Percentiles rank a stretch among this genome's conserved stretches.
phyloP scores from a whole-genome alignment of 768 basidiomycete species.

The Xerocomellus intermedius region DNA sequence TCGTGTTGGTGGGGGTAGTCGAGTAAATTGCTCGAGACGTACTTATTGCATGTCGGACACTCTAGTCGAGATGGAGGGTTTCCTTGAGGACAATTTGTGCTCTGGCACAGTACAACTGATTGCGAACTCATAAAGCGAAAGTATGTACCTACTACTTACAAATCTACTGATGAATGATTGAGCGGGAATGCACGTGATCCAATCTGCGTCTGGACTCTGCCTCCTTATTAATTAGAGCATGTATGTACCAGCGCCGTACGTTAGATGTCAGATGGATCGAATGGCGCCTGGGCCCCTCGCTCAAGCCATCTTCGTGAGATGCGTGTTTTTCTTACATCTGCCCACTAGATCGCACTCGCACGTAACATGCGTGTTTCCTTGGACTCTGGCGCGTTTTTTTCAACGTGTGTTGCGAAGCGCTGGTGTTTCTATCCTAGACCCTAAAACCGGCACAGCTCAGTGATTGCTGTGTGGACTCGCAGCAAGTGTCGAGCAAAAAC shows the following conservation, averaged over 20 bases:
- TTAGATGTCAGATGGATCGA: not conserved
- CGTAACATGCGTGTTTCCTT: slow-evolving; percentile 24
- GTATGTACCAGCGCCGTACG: too few species aligned
- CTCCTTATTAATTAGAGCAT: too few species aligned
- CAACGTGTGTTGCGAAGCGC: slow-evolving; percentile 16
- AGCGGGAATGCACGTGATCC: slow-evolving; percentile 21
- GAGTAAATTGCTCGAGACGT: slow-evolving; percentile 21
- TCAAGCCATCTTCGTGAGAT: too few species aligned
- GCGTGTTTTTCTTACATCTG: not conserved
- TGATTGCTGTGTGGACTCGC: not conserved
- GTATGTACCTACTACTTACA: too few species aligned
- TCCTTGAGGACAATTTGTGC: slow-evolving; percentile 68
- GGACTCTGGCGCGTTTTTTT: slow-evolving; percentile 1
- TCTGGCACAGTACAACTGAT: slow-evolving; percentile 57
- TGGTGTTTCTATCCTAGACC: not conserved
- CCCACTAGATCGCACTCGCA: slow-evolving; percentile 13
- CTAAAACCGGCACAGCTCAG: slow-evolving; percentile 9
- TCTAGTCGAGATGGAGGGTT: slow-evolving; percentile 85
- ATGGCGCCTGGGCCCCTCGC: not conserved
- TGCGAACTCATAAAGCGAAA: slow-evolving; percentile 37
- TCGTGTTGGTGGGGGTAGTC: slow-evolving; percentile 11
- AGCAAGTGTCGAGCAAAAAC: not conserved
- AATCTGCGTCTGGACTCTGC: too few species aligned
- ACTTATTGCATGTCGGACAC: slow-evolving; percentile 95
- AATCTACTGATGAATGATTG: not conserved